Percentiles rank a stretch among this genome's conserved stretches.
Conservation (phyloP, 768 basidiomycete species). For the Daedalea quercina region DNA sequence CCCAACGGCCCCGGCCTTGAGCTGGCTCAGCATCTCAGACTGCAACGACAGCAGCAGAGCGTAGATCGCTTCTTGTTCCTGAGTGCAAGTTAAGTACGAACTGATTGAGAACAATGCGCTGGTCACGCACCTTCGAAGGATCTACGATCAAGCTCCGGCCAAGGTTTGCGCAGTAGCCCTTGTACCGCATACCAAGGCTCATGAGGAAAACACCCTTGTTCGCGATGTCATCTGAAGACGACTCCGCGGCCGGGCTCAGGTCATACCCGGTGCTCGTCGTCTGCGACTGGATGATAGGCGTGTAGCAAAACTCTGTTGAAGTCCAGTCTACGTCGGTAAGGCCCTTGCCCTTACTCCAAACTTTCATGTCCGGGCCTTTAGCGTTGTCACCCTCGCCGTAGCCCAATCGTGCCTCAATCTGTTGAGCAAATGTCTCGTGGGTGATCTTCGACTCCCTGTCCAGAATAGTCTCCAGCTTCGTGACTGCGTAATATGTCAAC, state of each 20-base stretch:
- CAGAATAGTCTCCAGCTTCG: slow-evolving; percentile 84
- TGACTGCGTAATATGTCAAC: slow-evolving; percentile 77
- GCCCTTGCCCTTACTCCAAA: slow-evolving; percentile 78
- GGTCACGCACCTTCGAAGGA: slow-evolving; percentile 63
- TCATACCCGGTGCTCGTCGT: slow-evolving; percentile 83
- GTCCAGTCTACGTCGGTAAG: slow-evolving; percentile 82
- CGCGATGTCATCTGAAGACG: slow-evolving; percentile 75
- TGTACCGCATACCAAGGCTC: slow-evolving; percentile 86
- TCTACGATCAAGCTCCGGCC: slow-evolving; percentile 95
- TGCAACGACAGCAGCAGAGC: slow-evolving; percentile 73
- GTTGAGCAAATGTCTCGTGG: slow-evolving; percentile 78
- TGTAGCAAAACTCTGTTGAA: slow-evolving; percentile 90
- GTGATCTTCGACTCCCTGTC: slow-evolving; percentile 89
- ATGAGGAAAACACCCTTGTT: slow-evolving; percentile 86
- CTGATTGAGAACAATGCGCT: neutral
- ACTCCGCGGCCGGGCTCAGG: slow-evolving; percentile 79
- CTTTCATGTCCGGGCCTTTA: slow-evolving; percentile 86
- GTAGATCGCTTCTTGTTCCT: slow-evolving; percentile 94
- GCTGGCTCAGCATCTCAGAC: slow-evolving; percentile 59
- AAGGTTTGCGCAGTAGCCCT: slow-evolving; percentile 87
- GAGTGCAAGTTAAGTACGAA: slow-evolving; percentile 3
- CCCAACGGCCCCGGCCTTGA: slow-evolving; percentile 72
- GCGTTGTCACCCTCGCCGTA: slow-evolving; percentile 71
- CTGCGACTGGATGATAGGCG: slow-evolving; percentile 92
- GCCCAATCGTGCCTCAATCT: slow-evolving; percentile 85